These are phyloP conservation scores for Pseudogymnoascus sp. DNA, from an alignment of 2,329 filamentous ascomycete genomes.

Conservation along the genomic window DNA sequence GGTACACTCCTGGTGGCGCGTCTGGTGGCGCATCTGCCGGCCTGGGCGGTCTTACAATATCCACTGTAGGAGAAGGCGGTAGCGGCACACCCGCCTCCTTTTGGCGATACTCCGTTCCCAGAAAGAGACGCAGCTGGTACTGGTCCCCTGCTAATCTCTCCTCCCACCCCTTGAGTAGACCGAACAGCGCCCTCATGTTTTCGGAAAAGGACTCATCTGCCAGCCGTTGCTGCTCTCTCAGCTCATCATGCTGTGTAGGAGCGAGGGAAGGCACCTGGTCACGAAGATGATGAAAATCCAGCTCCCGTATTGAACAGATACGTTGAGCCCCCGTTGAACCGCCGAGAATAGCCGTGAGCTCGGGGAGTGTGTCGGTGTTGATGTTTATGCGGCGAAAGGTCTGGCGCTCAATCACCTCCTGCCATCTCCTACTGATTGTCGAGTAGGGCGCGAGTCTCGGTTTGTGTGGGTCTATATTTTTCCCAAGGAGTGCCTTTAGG, in stretches of 20 bases:
- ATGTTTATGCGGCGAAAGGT: neutral
- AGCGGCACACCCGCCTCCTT: neutral
- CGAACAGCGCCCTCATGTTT: neutral
- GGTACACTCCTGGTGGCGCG: too few species aligned
- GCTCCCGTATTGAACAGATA: neutral
- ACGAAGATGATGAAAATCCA: neutral
- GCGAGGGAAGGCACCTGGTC: neutral
- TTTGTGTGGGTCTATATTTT: too few species aligned
- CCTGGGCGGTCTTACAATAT: too few species aligned
- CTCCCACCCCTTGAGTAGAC: neutral
- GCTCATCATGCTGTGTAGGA: neutral
- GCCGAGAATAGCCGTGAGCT: neutral
- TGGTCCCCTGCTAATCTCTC: neutral
- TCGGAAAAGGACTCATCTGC: neutral
- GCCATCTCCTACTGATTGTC: neutral
- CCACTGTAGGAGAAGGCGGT: neutral
- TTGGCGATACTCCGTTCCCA: neutral
- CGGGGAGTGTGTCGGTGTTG: neutral
- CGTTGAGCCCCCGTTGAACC: neutral
- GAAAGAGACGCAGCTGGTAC: neutral
- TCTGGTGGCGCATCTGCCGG: too few species aligned
- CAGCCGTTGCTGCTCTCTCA: neutral
- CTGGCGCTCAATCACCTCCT: neutral
- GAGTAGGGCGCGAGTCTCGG: neutral
- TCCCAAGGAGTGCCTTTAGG: neutral